Evolutionary conservation across 306 rosid species (phyloP).

Genomic region (Glycine tomentella): DNA sequence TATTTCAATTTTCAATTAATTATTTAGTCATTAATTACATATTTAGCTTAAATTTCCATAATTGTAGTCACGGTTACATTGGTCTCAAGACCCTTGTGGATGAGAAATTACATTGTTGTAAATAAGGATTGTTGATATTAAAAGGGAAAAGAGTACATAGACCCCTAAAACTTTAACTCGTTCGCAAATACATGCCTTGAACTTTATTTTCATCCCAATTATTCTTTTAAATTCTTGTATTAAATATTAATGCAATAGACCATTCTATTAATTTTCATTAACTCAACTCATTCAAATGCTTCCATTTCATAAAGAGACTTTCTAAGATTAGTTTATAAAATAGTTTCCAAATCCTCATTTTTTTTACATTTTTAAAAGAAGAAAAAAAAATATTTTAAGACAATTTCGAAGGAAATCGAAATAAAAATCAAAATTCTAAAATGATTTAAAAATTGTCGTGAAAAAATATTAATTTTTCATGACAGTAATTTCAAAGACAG

Average conservation of each 20-base stretch:
- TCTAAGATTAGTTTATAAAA: too few relatives aligned
- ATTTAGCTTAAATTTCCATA: background rate
- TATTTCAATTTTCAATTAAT: background rate
- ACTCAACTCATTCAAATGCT: background rate
- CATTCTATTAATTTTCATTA: background rate
- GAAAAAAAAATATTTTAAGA: too few relatives aligned
- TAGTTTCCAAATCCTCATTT: too few relatives aligned
- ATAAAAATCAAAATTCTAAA: too few relatives aligned
- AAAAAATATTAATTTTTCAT: too few relatives aligned
- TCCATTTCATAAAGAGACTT: too few relatives aligned
- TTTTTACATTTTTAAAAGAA: too few relatives aligned
- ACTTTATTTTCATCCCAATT: background rate
- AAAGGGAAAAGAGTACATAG: background rate
- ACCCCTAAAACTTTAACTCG: background rate
- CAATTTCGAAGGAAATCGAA: too few relatives aligned
- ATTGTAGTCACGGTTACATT: constrained; percentile 27
- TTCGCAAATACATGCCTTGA: background rate
- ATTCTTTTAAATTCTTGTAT: background rate
- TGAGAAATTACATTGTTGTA: constrained; percentile 22
- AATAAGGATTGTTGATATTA: constrained; percentile 4
- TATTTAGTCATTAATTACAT: constrained; percentile 9
- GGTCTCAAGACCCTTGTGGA: constrained; percentile 5
- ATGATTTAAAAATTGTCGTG: too few relatives aligned
- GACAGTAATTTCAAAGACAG: too few relatives aligned
- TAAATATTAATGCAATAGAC: background rate